Base-by-base conservation (phyloP, 805 yeast genomes). In the Metschnikowia colocasiae region DNA sequence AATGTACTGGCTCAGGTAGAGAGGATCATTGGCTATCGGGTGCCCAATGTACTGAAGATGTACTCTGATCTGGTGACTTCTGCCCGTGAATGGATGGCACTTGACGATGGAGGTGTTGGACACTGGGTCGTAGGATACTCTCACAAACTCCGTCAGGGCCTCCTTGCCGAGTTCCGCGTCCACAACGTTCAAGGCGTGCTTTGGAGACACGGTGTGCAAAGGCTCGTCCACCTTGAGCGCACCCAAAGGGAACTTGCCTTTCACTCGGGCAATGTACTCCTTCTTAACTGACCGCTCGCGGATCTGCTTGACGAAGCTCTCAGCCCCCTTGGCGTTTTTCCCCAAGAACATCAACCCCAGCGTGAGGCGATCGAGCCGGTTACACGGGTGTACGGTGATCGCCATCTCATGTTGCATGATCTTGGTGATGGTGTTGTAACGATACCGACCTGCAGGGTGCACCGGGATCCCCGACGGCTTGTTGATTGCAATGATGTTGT, bases 401-500 rank as follows among this genome's bases (percentile, higher is more conserved):
- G 83, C 84, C 49, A 74, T 63, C 57, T 91, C 95, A 46, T 81
- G 79, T 62, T 87, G 83, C 54, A 94, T 65, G 3, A 89, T 79
- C 62, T 83, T 84, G 9, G 95, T 87, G 18, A 88, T 78, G 0
- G 95, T 80, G 62, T 83, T 80, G 65, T 81, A 80, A 60, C 94
- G 61, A 73, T 83, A 81, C 53, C 91, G 68, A 0, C 98, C 99
- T 0, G 97, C 85, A 3, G 99, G 98, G 63, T 94, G 99, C 0
- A 88, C 96, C 0, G 99, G 97, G 2, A 94, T 76, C 0, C 99
- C 97, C 3, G 94, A 78, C 0, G 99, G 99, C 55, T 94, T 94
- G 63, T 92, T 96, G 19, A 94, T 83, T 3, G 87, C 95, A 4
- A 94, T 73, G 19, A 89, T 62, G 42, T 85, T 79, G 6, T 84